phyloP scores from a whole-genome alignment of 805 yeast genomes.

The Cyberlindnera sargentensis region DNA sequence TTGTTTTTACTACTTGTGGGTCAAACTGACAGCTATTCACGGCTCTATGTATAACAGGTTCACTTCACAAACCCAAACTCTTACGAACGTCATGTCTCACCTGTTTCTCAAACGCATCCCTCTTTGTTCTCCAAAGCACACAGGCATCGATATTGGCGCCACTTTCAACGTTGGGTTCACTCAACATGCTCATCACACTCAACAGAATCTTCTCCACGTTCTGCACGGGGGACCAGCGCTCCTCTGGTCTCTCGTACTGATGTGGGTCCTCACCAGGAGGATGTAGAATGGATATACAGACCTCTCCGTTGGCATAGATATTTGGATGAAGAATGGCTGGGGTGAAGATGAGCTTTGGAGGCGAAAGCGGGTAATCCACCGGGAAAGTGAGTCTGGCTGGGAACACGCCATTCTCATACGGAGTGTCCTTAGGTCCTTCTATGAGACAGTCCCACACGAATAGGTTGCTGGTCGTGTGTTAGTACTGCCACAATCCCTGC shows the following conservation, averaged over 20 bases:
- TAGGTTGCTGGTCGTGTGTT: constrained; percentile 33
- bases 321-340: constrained; percentile 91
- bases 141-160: constrained; percentile 83
- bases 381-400: constrained; percentile 72
- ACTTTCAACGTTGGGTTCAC: constrained; percentile 93
- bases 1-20: too few relatives aligned
- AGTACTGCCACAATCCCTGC: neutral
- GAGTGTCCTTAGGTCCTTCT: constrained; percentile 79
- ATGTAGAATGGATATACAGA: constrained; percentile 91
- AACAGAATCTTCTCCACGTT: constrained; percentile 93
- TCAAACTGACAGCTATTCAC: too few relatives aligned
- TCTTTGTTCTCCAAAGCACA: constrained; percentile 86
- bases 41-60: neutral
- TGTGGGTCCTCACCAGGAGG: constrained; percentile 97
- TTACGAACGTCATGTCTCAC: constrained; percentile 64
- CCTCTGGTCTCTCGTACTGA: constrained; percentile 91
- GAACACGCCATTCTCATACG: constrained; percentile 84
- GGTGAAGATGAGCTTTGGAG: constrained; percentile 68
- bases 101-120: constrained; percentile 55
- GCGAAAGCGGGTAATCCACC: constrained; percentile 73
- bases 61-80: constrained; percentile 56
- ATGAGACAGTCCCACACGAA: constrained; percentile 80
- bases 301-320: constrained; percentile 89
- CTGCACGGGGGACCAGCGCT: constrained; percentile 97
- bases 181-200: constrained; percentile 92